phyloP scores from a whole-genome alignment of 140 eudicot species.

The Artemisia princeps region DNA sequence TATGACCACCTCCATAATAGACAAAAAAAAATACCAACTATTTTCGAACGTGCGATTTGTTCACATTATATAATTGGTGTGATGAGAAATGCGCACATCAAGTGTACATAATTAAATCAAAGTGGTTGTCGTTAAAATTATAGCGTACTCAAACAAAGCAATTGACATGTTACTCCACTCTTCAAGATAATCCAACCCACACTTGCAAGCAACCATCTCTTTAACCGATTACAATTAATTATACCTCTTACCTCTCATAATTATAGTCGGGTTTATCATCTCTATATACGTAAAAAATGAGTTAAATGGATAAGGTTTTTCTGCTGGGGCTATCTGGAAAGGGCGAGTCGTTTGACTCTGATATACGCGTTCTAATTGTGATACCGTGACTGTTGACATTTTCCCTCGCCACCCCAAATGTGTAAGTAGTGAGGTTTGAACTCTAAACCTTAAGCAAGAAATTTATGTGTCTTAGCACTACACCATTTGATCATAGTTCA shows the following conservation, averaged over 20 bases:
- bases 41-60: background rate
- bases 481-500: no score
- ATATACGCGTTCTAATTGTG: no score
- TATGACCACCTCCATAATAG: background rate
- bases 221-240: background rate
- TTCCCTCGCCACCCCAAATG: no score
- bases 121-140: slow-evolving; percentile 19
- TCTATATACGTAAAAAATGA: no score
- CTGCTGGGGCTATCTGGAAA: no score
- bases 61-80: slow-evolving; percentile 7
- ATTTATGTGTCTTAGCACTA: no score
- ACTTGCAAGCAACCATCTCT: slow-evolving; percentile 22
- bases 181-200: slow-evolving; percentile 19
- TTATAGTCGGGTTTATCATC: no score
- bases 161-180: slow-evolving; percentile 20
- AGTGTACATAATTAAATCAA: slow-evolving; percentile 23
- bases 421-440: no score
- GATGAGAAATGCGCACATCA: slow-evolving; percentile 10
- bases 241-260: background rate
- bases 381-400: no score
- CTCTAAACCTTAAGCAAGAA: no score
- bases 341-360: no score
- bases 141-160: slow-evolving; percentile 23
- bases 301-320: no score
- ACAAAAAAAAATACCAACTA: background rate